Percentiles rank a stretch among this genome's conserved stretches.
These are phyloP conservation scores for Triticum urartu DNA, from an alignment of 176 grass and related monocot species.

Conservation along the genomic window DNA sequence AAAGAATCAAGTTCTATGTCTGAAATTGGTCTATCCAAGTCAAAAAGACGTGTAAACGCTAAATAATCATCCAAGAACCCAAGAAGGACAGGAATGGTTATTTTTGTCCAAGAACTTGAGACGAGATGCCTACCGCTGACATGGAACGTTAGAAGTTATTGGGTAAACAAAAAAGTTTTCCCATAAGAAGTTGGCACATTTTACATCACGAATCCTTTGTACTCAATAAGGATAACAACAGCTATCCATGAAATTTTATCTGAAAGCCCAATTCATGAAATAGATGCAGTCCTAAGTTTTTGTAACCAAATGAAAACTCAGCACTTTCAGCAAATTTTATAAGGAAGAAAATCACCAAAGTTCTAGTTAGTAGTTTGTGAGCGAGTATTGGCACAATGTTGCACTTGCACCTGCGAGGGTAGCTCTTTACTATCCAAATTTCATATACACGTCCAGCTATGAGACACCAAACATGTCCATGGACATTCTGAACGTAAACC, in stretches of 20 bases:
- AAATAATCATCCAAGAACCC: not conserved
- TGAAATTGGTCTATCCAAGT: not conserved
- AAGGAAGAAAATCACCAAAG: not conserved
- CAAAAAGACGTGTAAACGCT: not conserved
- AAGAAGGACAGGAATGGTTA: not conserved
- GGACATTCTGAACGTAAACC: not conserved
- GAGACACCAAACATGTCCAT: not conserved
- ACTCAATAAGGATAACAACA: not conserved
- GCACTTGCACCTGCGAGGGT: not conserved
- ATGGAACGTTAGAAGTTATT: not conserved
- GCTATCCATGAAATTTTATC: not conserved
- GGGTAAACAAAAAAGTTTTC: not conserved
- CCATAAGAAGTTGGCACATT: not conserved
- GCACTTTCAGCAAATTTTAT: not conserved
- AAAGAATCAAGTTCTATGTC: not conserved
- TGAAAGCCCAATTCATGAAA: conserved; percentile 1
- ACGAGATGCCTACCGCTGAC: not conserved
- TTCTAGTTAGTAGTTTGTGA: not conserved
- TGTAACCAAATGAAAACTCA: not conserved
- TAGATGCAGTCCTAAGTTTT: not conserved
- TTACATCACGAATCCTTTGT: not conserved
- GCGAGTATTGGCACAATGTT: not conserved
- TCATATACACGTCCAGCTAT: not conserved
- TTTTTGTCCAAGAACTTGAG: not conserved
- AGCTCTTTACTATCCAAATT: not conserved